These are phyloP conservation scores for Saitozyma podzolica DNA, from an alignment of 768 basidiomycete genomes.

Conservation along the genomic window DNA sequence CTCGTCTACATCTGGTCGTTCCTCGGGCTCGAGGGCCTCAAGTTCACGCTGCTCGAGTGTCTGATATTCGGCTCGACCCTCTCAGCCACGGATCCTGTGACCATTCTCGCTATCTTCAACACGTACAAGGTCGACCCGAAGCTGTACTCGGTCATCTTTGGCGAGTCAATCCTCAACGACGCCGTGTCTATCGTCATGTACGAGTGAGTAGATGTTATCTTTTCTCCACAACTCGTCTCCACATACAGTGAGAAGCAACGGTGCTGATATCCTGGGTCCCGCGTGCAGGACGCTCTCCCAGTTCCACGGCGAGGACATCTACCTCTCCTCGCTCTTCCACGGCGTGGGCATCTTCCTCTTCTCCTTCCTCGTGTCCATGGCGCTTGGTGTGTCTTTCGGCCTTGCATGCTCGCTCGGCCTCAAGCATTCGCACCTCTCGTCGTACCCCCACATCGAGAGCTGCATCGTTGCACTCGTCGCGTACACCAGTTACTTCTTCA, in stretches of 20 bases:
- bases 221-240: constrained; percentile 12
- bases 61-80: constrained; percentile 94
- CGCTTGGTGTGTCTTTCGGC: constrained; percentile 86
- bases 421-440: constrained; percentile 84
- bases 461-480: constrained; percentile 92
- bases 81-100: constrained; percentile 96
- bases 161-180: constrained; percentile 94
- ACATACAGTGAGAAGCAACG: too few species aligned
- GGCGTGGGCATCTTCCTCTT: constrained; percentile 97
- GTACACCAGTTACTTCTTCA: constrained; percentile 98
- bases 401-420: constrained; percentile 85
- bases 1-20: constrained; percentile 93
- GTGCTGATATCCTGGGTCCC: too few species aligned
- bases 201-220: constrained; percentile 67
- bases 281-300: constrained; percentile 79
- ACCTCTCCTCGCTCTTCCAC: constrained; percentile 83
- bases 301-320: constrained; percentile 85
- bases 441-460: constrained; percentile 86
- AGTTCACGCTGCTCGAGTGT: constrained; percentile 85
- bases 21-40: constrained; percentile 84
- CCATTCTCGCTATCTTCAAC: constrained; percentile 96
- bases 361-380: constrained; percentile 92
- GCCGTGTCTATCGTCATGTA: constrained; percentile 99
- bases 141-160: constrained; percentile 94
- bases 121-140: constrained; percentile 99